Percentiles rank a stretch among this genome's conserved stretches.
phyloP scores from a whole-genome alignment of 2,329 filamentous ascomycete genomes.

The Apiospora phragmitis region DNA sequence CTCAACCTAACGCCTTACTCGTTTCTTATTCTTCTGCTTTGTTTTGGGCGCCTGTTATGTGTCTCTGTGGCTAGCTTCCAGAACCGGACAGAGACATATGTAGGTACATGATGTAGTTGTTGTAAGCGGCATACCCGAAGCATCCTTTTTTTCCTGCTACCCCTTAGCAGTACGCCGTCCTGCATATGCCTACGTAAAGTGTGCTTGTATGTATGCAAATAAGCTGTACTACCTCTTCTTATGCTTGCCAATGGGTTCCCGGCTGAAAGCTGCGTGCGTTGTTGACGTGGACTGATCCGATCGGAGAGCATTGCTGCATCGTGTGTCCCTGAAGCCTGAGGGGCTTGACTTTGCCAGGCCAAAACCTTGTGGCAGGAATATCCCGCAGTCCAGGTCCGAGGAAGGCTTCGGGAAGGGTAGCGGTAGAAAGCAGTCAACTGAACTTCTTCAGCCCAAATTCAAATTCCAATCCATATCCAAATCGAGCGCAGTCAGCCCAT shows the following conservation, averaged over 20 bases:
- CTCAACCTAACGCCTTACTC: not conserved
- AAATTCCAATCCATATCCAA: not conserved
- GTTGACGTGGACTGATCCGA: conserved; percentile 1
- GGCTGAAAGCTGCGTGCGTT: not conserved
- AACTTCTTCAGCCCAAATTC: not conserved
- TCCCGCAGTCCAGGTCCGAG: not conserved
- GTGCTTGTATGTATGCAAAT: too few relatives aligned
- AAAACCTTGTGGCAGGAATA: not conserved
- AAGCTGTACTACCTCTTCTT: not conserved
- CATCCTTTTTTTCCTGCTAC: not conserved
- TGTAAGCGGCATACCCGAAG: not conserved
- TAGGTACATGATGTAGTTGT: not conserved
- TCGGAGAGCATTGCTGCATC: not conserved
- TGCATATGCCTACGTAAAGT: not conserved
- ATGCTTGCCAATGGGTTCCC: not conserved
- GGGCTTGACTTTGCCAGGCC: conserved; percentile 3
- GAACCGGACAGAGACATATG: not conserved
- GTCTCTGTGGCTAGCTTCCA: not conserved
- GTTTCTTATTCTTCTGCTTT: not conserved
- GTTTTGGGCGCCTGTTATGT: not conserved
- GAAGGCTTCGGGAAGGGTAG: not conserved
- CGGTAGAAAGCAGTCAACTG: not conserved
- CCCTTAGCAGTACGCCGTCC: not conserved
- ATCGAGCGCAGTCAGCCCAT: not conserved
- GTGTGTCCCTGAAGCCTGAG: not conserved